Conservation (phyloP, 148 eudicot genomes). For the Rhododendron kiyosumense region DNA sequence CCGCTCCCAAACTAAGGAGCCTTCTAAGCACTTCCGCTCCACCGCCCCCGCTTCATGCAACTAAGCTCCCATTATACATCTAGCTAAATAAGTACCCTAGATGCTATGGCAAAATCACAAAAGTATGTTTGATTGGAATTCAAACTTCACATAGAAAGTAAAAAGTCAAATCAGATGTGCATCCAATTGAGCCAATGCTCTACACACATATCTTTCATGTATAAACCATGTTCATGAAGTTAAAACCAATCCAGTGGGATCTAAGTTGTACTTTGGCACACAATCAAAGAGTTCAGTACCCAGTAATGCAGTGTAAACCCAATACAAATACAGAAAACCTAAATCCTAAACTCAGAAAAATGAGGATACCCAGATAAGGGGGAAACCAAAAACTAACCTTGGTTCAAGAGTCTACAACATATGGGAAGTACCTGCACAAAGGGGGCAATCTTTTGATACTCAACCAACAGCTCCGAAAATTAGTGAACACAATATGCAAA, state of each 20-base stretch:
- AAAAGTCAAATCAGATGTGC: too few relatives aligned
- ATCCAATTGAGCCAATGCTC: too few relatives aligned
- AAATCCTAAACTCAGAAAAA: conserved; percentile 7
- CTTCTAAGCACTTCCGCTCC: too few relatives aligned
- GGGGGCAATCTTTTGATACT: conserved; percentile 89
- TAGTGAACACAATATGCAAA: conserved; percentile 38
- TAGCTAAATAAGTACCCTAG: too few relatives aligned
- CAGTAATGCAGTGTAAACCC: conserved; percentile 6
- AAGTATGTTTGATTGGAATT: too few relatives aligned
- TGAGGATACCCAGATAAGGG: not conserved
- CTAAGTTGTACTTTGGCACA: not conserved
- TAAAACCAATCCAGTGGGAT: not conserved
- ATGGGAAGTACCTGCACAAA: conserved; percentile 61
- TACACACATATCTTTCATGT: too few relatives aligned
- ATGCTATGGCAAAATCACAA: too few relatives aligned
- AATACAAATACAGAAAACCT: not conserved
- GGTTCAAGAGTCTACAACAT: conserved; percentile 48
- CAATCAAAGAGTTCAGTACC: not conserved
- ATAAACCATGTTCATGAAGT: too few relatives aligned
- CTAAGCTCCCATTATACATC: too few relatives aligned
- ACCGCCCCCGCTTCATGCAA: too few relatives aligned
- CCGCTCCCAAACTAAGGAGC: too few relatives aligned
- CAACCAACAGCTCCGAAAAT: conserved; percentile 79
- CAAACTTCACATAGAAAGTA: too few relatives aligned
- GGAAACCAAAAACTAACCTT: conserved; percentile 42